Evolutionary conservation across 2,329 filamentous ascomycete species (phyloP), one percentile per base, ranked within the genome.

Genomic region (Clonostachys solani): DNA sequence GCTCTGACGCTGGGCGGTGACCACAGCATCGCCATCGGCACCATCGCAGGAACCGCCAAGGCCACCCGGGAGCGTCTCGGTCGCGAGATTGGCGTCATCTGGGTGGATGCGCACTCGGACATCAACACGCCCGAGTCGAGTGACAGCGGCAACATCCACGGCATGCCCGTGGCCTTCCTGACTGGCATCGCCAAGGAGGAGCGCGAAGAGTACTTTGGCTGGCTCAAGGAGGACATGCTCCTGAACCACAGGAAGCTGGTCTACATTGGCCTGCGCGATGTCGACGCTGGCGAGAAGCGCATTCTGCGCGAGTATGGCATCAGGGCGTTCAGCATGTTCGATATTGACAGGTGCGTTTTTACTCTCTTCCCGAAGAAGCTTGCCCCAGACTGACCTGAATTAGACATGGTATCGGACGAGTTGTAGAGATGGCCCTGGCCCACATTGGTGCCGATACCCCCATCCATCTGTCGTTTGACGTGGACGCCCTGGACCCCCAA

Each of bases 251-350:
- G 81, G 67, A 97, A 97, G 76, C 75, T 99, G 50, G 94, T 99
- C 34, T 99, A 99, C 71, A 99, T 99, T 64, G 94, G 92, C 33
- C 76, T 99, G 60, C 80, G 94, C 40, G 94, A 97, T 63, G 91
- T 97, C 33, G 94, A 99, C 64, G 69, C 80, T n/a, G 89, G 84
- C 40, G 94, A 99, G 83, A 97, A 96, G 85, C 81, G 84, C 72
- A 89, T 96, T 51, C 73, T 99, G 53, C 80, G 86, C 49, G 89
- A 97, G 55, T 76, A 97, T 61, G 86, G 87, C 40, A 94, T 99
- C 74, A 92, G 89, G 75, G 92, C 92, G 5, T 99, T 97, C 62
- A 92, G 87, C 72, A 99, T 99, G 94, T 94, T 96, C 64, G 94
- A 99, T 64, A 87, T 99, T 66, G 94, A 99, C 69, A 80, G 82